Evolutionary conservation across 352 stramenopile species (phyloP).

Genomic region (Phytophthora foliorum): DNA sequence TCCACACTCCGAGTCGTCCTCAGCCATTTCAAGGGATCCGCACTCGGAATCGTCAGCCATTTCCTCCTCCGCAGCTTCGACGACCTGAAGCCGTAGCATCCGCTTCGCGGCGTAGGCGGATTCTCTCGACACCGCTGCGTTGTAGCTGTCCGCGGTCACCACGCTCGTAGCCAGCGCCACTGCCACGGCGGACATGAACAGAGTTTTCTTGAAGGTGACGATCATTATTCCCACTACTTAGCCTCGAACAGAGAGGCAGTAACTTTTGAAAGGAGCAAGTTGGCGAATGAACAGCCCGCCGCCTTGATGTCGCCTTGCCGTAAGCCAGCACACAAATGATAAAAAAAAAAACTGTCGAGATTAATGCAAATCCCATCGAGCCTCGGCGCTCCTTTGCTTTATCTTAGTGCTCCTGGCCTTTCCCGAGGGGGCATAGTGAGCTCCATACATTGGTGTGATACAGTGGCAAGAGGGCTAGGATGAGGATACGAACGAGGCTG

Average conservation of each 20-base stretch:
- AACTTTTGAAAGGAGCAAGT: slow-evolving; percentile 30
- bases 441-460: slow-evolving; percentile 28
- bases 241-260: slow-evolving; percentile 8
- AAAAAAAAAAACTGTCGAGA: slow-evolving; percentile 27
- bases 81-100: slow-evolving; percentile 25
- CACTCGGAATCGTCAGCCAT: slow-evolving; percentile 40
- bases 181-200: slow-evolving; percentile 38
- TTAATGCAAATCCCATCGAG: slow-evolving; percentile 22
- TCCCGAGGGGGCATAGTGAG: slow-evolving; percentile 20
- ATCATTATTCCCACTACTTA: slow-evolving; percentile 32
- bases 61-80: slow-evolving; percentile 30
- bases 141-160: slow-evolving; percentile 33
- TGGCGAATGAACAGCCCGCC: slow-evolving; percentile 29
- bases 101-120: slow-evolving; percentile 33
- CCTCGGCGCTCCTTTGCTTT: slow-evolving; percentile 22
- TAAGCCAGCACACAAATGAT: background rate
- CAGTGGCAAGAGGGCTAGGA: slow-evolving; percentile 24
- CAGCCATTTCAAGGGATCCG: slow-evolving; percentile 31
- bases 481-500: slow-evolving; percentile 25
- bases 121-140: slow-evolving; percentile 11
- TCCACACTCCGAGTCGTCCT: slow-evolving; percentile 27
- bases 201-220: slow-evolving; percentile 36
- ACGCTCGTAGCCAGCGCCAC: slow-evolving; percentile 22
- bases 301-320: background rate
- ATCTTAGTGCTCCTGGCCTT: slow-evolving; percentile 21